These are phyloP conservation scores for Artemisia argyi DNA, from an alignment of 129 eudicot genomes.

Conservation along the genomic window DNA sequence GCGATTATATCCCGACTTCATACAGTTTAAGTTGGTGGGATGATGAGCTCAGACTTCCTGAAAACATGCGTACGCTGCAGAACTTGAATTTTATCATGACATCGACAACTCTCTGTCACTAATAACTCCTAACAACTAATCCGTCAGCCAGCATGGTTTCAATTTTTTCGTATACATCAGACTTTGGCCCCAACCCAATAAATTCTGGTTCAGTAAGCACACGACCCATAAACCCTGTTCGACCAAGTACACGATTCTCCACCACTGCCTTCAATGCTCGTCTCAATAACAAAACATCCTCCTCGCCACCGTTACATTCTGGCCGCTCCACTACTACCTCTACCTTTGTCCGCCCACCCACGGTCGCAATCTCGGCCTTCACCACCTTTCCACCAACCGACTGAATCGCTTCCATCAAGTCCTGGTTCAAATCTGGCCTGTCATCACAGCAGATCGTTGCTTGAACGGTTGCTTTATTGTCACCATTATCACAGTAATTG, in stretches of 20 bases:
- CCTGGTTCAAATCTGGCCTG: constrained; percentile 38
- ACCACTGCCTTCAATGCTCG: constrained; percentile 58
- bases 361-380: constrained; percentile 48
- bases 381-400: constrained; percentile 40
- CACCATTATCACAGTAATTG: not conserved
- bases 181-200: constrained; percentile 11
- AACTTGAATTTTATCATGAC: too few relatives aligned
- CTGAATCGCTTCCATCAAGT: constrained; percentile 40
- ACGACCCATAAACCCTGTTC: constrained; percentile 1
- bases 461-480: constrained; percentile 18
- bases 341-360: constrained; percentile 54
- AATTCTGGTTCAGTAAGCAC: not conserved
- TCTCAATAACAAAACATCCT: constrained; percentile 35
- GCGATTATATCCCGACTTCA: too few relatives aligned
- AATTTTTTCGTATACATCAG: not conserved
- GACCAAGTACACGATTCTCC: constrained; percentile 39
- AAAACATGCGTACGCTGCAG: too few relatives aligned
- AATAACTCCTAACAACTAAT: not conserved
- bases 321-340: constrained; percentile 41
- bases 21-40: too few relatives aligned
- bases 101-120: not conserved
- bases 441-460: constrained; percentile 56
- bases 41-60: too few relatives aligned
- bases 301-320: constrained; percentile 34
- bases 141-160: constrained; percentile 16